Percentiles rank a stretch among this genome's conserved stretches.
phyloP scores from a whole-genome alignment of 306 rosid genomes.

The Fragaria vesca region DNA sequence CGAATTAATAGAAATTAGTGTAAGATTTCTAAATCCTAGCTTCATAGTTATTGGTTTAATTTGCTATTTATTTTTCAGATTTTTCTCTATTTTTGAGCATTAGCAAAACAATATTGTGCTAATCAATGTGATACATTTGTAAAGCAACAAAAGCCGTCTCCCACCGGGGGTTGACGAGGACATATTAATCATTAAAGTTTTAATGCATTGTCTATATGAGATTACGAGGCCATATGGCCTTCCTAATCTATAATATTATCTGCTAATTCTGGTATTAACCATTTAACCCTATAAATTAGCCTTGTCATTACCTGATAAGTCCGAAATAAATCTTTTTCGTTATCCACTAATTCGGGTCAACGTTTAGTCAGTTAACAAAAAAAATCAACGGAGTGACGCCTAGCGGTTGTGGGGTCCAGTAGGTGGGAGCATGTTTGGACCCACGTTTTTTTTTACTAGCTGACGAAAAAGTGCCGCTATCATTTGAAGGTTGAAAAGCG shows the following conservation, averaged over 20 bases:
- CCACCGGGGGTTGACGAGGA: too few relatives aligned
- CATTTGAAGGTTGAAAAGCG: constrained; percentile 27
- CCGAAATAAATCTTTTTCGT: neutral
- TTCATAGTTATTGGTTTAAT: too few relatives aligned
- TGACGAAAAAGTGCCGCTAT: constrained; percentile 26
- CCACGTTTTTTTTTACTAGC: too few relatives aligned
- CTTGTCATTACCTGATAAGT: neutral
- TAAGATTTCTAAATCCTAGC: too few relatives aligned
- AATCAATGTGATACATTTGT: neutral
- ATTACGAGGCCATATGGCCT: neutral
- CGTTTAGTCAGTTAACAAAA: neutral
- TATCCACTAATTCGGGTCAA: constrained; percentile 3
- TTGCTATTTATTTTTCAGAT: too few relatives aligned
- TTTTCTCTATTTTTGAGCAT: too few relatives aligned
- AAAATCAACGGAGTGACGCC: constrained; percentile 4
- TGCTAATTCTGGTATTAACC: neutral
- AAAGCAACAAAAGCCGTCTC: neutral
- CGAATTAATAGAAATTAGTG: too few relatives aligned
- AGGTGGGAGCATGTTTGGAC: neutral
- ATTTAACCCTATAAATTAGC: neutral
- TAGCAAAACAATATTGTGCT: neutral
- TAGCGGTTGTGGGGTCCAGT: neutral
- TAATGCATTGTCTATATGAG: neutral
- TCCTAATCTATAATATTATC: neutral
- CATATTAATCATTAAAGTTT: neutral